Evolutionary conservation across 2,329 filamentous ascomycete species (phyloP), one percentile per base, ranked within the genome.

Genomic region (Torrubiella hemipterigena): DNA sequence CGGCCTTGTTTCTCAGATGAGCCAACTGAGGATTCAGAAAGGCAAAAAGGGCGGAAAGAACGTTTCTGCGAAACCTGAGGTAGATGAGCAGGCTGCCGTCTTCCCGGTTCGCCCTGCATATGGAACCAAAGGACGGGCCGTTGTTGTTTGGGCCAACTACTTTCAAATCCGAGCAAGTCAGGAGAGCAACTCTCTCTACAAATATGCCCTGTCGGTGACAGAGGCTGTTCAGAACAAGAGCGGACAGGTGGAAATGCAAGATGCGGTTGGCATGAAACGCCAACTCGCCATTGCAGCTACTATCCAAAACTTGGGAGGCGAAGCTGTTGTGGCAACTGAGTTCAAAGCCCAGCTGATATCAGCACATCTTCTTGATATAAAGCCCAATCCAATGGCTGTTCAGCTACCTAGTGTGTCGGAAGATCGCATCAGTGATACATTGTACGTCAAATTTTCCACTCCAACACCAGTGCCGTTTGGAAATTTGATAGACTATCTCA

Each of bases 91-190:
- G 6, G 22, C 12, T 12, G 22, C 12, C 22, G 6, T 45, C 13
- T 55, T 73, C 28, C 65, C 69, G 3, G 34, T 45, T 7, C 59
- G 69, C 3, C 70, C 70, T 14, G 59, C 58, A 2, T 73, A 62
- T 38, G 67, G 68, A 14, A 55, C 45, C 4, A 41, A 40, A 5
- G 70, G 69, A 4, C 47, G 28, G 2, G 27, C 45, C 0, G 58
- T 69, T 3, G 42, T 51, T 2, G 50, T 74, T 0, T 73, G 67
- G 65, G 54, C 67, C 5, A 74, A 75, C 45, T 73, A 67, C 40
- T 73, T 69, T 41, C 50, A 50, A 2, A 35, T 74, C 29, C n/a
- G n/a, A n/a, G n/a, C n/a, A n/a, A 43, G 53, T 6, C 39, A 65
- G 7, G 54, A 56, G 24, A 42, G 50, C 0, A 42, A 51, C 2